Percentiles rank a stretch among this genome's conserved stretches.
These are phyloP conservation scores for Sporobolomyces pararoseus DNA, from an alignment of 768 basidiomycete species.

Conservation along the genomic window DNA sequence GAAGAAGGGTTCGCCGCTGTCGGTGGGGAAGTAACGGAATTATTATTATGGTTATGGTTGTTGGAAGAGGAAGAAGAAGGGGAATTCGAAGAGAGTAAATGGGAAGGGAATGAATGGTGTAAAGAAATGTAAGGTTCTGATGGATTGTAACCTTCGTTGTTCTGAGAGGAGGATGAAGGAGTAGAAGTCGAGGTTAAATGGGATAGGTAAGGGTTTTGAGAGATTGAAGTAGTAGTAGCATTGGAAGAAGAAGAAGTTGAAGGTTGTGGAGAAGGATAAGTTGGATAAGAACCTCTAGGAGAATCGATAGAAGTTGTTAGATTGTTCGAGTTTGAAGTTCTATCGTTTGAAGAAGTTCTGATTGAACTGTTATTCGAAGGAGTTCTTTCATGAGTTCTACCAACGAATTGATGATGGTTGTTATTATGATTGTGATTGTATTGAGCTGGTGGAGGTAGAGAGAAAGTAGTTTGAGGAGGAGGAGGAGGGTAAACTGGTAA, in stretches of 20 bases:
- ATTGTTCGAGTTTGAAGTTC: background rate
- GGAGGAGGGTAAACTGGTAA: background rate
- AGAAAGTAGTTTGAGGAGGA: background rate
- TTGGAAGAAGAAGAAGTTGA: background rate
- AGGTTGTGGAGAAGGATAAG: constrained; percentile 8
- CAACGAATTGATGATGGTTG: no score
- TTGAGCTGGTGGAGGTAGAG: constrained; percentile 2
- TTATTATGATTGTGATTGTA: background rate
- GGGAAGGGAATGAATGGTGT: background rate
- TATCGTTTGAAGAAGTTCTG: constrained; percentile 12
- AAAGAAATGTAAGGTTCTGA: constrained; percentile 13
- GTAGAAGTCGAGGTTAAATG: background rate
- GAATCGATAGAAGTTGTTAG: no score
- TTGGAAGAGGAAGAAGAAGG: background rate
- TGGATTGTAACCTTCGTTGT: constrained; percentile 1
- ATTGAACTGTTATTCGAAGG: constrained; percentile 6
- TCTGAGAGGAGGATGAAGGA: background rate
- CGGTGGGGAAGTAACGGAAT: background rate
- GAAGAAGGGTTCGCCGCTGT: background rate
- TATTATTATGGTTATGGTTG: background rate
- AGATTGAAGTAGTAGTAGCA: no score
- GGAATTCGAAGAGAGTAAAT: background rate
- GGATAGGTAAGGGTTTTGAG: background rate
- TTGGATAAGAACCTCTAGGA: background rate
- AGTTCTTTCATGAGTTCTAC: constrained; percentile 4